These are phyloP conservation scores for Boletus reticulatus DNA, from an alignment of 768 basidiomycete species.

Conservation along the genomic window DNA sequence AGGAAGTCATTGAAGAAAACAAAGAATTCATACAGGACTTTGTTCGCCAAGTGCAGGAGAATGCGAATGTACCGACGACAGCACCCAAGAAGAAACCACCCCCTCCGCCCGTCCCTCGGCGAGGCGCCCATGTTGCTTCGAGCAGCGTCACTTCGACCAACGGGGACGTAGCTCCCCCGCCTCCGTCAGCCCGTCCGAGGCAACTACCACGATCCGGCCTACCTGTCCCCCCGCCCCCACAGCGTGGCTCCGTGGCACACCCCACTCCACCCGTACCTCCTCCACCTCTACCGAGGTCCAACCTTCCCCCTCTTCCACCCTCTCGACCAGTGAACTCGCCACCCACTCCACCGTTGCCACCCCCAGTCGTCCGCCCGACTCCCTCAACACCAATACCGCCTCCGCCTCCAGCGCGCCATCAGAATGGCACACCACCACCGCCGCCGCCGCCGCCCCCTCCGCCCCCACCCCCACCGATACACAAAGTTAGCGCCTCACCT, in stretches of 20 bases:
- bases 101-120: constrained; percentile 34
- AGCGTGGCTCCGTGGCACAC: constrained; percentile 29
- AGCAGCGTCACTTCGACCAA: constrained; percentile 24
- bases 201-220: constrained; percentile 25
- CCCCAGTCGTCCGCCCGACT: constrained; percentile 15
- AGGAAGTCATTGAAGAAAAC: constrained; percentile 69
- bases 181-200: constrained; percentile 34
- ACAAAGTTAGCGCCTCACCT: constrained; percentile 31
- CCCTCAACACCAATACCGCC: constrained; percentile 32
- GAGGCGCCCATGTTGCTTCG: constrained; percentile 26
- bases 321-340: constrained; percentile 34
- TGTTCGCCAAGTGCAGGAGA: constrained; percentile 48
- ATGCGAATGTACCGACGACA: constrained; percentile 33
- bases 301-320: constrained; percentile 32
- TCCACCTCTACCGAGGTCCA: constrained; percentile 32
- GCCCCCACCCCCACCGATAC: constrained; percentile 32
- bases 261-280: constrained; percentile 25
- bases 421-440: constrained; percentile 30
- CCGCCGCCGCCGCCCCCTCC: constrained; percentile 43
- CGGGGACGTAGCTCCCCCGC: constrained; percentile 24
- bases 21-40: constrained; percentile 90
- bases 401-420: constrained; percentile 24
- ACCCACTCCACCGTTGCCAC: constrained; percentile 31
- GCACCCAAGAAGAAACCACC: constrained; percentile 36
- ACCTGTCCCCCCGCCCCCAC: constrained; percentile 16